Conservation (phyloP, 768 basidiomycete genomes). For the Podaxis carcinomalis region DNA sequence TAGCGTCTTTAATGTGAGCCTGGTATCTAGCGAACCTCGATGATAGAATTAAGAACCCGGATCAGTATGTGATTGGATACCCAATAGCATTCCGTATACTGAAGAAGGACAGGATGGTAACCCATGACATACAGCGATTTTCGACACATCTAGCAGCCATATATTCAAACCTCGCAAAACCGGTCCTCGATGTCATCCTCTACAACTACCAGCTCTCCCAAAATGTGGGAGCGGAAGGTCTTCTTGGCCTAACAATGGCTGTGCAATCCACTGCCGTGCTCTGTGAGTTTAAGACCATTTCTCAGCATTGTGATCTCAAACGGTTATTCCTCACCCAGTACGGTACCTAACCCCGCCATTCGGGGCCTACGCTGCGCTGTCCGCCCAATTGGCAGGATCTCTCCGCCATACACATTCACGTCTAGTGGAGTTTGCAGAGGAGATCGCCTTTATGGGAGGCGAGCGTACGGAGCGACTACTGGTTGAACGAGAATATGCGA, state of each 20-base stretch:
- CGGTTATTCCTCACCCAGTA: conserved; percentile 43
- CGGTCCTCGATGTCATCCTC: conserved; percentile 84
- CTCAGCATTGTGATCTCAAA: background rate
- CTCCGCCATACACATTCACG: conserved; percentile 91
- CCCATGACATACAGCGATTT: conserved; percentile 93
- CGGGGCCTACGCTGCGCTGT: conserved; percentile 84
- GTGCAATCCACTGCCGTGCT: conserved; percentile 83
- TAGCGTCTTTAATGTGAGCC: background rate
- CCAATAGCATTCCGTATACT: conserved; percentile 9
- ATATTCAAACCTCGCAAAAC: conserved; percentile 92
- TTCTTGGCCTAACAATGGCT: conserved; percentile 75
- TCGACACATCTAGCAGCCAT: conserved; percentile 88
- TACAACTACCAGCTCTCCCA: conserved; percentile 95
- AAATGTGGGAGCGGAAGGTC: conserved; percentile 92
- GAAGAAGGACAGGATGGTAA: conserved; percentile 69
- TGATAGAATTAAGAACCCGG: conserved; percentile 93
- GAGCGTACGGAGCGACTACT: conserved; percentile 89
- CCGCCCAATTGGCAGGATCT: conserved; percentile 84
- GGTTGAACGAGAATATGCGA: conserved; percentile 84
- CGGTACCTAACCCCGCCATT: conserved; percentile 88
- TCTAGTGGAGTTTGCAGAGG: conserved; percentile 83
- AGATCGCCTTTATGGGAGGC: conserved; percentile 84
- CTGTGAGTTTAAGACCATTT: conserved; percentile 43
- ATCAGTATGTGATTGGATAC: conserved; percentile 54
- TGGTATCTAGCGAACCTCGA: conserved; percentile 76